A percentile compares a stretch with the other conserved stretches of the same genome.
These are phyloP conservation scores for Penicillium sp. DNA, from an alignment of 2,329 filamentous ascomycete species.

Conservation along the genomic window DNA sequence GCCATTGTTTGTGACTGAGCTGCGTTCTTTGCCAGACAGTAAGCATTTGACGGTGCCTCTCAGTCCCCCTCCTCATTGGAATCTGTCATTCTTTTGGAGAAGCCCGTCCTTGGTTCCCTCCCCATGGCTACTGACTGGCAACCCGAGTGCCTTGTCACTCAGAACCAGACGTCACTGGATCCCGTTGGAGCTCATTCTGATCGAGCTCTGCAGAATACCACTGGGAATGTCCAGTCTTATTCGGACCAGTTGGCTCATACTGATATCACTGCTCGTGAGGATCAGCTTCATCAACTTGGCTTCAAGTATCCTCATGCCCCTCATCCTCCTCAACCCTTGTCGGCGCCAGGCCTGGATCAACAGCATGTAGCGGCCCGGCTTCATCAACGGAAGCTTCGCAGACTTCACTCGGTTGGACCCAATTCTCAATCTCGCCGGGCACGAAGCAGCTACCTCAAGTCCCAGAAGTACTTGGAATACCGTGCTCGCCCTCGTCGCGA, in stretches of 20 bases:
- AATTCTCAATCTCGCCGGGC: constrained; percentile 26
- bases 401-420: constrained; percentile 35
- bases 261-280: constrained; percentile 31
- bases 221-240: constrained; percentile 45
- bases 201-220: constrained; percentile 42
- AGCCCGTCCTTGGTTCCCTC: constrained; percentile 32
- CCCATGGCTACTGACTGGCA: constrained; percentile 43
- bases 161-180: constrained; percentile 37
- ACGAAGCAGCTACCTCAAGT: constrained; percentile 38
- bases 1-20: constrained; percentile 32
- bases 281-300: constrained; percentile 35
- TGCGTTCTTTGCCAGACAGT: constrained; percentile 40
- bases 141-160: constrained; percentile 39
- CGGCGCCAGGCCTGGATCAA: constrained; percentile 25
- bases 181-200: constrained; percentile 36
- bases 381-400: constrained; percentile 36
- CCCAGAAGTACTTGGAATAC: constrained; percentile 46
- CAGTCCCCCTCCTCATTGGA: constrained; percentile 34
- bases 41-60: constrained; percentile 38
- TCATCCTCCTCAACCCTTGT: constrained; percentile 27
- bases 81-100: constrained; percentile 43
- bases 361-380: constrained; percentile 30
- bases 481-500: constrained; percentile 43
- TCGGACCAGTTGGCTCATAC: constrained; percentile 32
- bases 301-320: constrained; percentile 37